Evolutionary conservation across 768 basidiomycete species (phyloP), one percentile per base, ranked within the genome.

Genomic region (Rhizopogon vinicolor): DNA sequence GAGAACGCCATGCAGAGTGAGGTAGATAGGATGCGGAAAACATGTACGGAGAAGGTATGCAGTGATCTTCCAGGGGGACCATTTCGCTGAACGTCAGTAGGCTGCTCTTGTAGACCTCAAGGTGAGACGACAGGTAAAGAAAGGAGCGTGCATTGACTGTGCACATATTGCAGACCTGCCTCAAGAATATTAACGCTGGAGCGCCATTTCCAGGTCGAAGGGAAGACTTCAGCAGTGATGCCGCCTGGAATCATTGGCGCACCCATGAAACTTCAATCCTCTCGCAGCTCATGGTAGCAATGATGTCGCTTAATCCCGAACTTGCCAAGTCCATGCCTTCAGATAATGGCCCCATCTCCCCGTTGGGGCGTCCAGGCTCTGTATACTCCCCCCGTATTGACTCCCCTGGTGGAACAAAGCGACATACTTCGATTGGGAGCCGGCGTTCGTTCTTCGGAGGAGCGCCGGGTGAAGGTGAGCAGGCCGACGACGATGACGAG

Each of bases 121-220:
- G 82, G 92, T 88, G 65, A 44, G 65, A 59, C 40, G 44, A 16
- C 35, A 37, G 9, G 19, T 49, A 22, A 16, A 25, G 37, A 12
- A 14, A 18, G 18, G 7, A 5, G 35, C 2, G 42, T 31, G 29
- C 14, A 16, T 13, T 49, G 16, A 48, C 13, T 12, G 22, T 25
- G 39, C 13, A 31, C 37, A 53, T 63, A 37, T 41, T 12, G 19
- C 41, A 94, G 90, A 90, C 89, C 37, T 94, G 90, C 66, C 75
- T 98, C 52, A 96, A 96, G 75, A 91, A 93, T 60, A 89, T 98
- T 65, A 91, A 88, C 52, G 86, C 89, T 13, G 89, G 91, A 25
- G 78, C 80, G 12, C 74, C 88, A 1, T 95, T 95, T 65, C 93
- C 94, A 1, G 92, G 90, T 18, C 81, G 87, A 50, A 79, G 89